Evolutionary conservation across 192 early-diverging fungal genomes (phyloP), one percentile per base, ranked within the genome.

Genomic region (Podila clonocystis): DNA sequence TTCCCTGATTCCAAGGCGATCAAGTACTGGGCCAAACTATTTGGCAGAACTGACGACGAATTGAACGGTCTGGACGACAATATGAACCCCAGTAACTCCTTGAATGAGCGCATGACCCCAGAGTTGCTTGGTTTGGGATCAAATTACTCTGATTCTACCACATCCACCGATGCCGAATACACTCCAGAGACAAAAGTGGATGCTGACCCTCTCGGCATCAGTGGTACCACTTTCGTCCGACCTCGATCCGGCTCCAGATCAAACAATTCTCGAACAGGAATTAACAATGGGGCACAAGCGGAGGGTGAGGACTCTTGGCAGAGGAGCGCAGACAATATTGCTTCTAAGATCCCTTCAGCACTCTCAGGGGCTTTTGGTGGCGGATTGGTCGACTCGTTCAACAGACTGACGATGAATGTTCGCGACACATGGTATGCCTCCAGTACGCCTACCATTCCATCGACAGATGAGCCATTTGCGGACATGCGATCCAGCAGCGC

Each of bases 11-110:
- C 87, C 4, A 84, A 80, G 33, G 86, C 89, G 20, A 70, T 94
- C 41, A 89, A 87, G 70, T 96, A 95, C 67, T 96, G 95, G 95
- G 77, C 91, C 29, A 75, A 83, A 29, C 66, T 94, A n/a, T 93
- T 91, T 85, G 83, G 80, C 45, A 84, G 87, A 50, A 82, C 80
- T 4, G 85, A 89, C 49, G 89, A 92, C 4, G 91, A 92, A 48
- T 70, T 88, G 8, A 88, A 88, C 60, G 58, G 76, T 36, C 45
- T 63, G 9, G 72, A 74, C 13, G 72, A 72, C 55, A 52, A 11
- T 36, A 29, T 48, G 19, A 68, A 19, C 17, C 33, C 22, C 4
- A 62, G 19, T 15, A 68, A 33, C 11, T 33, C 65, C 17, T 34
- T 64, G 70, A 79, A 50, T 8, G 76, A 72, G 45, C 70, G 76